Evolutionary conservation across 371 early-diverging fungal genomes (phyloP), one percentile per base, ranked within the genome.

Genomic region (Rhizopus sp.): DNA sequence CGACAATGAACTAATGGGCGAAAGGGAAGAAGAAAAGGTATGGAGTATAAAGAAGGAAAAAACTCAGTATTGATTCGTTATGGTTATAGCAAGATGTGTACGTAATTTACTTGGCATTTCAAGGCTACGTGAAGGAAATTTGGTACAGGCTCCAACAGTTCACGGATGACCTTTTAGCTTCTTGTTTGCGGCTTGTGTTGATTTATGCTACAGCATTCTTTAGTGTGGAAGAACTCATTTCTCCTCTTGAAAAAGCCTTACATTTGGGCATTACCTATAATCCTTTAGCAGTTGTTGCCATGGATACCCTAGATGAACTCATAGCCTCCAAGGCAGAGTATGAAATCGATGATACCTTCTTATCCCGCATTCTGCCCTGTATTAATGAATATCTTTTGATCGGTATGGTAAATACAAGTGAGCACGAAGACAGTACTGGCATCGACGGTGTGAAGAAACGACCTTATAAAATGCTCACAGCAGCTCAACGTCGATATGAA

Each of bases 131-230:
- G 30, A 64, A 69, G 15, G 84, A 88, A 46, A 83, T 89, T 17
- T 73, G 83, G 53, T 77, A 85, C 29, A 70, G 83, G 16, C 71
- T 88, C 46, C 77, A 84, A 23, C 85, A 83, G 57, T 91, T 82
- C 70, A 89, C 90, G 61, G 92, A 91, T 49, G 93, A 93, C 35
- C 71, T 93, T 9, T 68, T 90, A 12, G 86, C 83, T 0, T 78
- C 89, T 0, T 89, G 90, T 54, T 65, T 93, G 35, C 72, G 77
- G 17, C 58, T 90, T 8, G 72, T 92, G 1, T 79, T 93, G 2
- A 70, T 83, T 0, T 74, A 73, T 35, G 91, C 91, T 0, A 33
- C 69, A 2, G 84, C 84, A 3, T 81, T 93, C 34, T 73, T 87
- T 38, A 69, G 76, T 40, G 55, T 86, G 0, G 38, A 32, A 13